These are phyloP conservation scores for Hirsutella thompsonii DNA, from an alignment of 2,329 filamentous ascomycete genomes.

Conservation along the genomic window DNA sequence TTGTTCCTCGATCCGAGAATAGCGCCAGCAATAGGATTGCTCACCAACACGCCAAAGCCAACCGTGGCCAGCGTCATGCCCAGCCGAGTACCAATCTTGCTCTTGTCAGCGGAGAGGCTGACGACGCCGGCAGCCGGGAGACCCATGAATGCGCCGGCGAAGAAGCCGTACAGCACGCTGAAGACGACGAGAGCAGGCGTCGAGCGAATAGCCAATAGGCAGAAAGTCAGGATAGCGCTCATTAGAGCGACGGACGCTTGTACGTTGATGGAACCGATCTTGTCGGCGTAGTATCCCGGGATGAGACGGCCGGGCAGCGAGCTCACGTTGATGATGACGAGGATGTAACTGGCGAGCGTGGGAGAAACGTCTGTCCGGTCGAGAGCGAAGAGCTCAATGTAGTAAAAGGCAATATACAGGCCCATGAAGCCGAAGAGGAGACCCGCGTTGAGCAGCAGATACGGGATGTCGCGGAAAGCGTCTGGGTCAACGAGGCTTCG, in stretches of 20 bases:
- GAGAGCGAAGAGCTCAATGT: constrained; percentile 29
- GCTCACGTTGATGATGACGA: constrained; percentile 37
- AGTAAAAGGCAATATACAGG: constrained; percentile 29
- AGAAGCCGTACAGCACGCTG: constrained; percentile 31
- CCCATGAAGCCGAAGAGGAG: constrained; percentile 20
- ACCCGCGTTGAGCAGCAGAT: constrained; percentile 16
- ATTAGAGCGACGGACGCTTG: constrained; percentile 21
- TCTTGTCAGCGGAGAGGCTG: constrained; percentile 25
- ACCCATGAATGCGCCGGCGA: constrained; percentile 29
- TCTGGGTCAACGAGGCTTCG: constrained; percentile 2
- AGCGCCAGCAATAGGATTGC: constrained; percentile 25
- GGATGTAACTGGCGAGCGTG: constrained; percentile 28
- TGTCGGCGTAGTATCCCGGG: constrained; percentile 29
- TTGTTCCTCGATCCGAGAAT: constrained; percentile 11
- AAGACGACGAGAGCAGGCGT: constrained; percentile 26
- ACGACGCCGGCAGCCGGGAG: constrained; percentile 28
- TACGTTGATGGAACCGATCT: constrained; percentile 26
- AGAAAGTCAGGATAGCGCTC: constrained; percentile 21
- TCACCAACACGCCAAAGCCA: constrained; percentile 21
- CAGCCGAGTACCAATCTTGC: constrained; percentile 27
- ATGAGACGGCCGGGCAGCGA: constrained; percentile 35
- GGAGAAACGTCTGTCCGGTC: constrained; percentile 15
- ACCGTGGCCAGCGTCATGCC: constrained; percentile 27
- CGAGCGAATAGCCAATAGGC: constrained; percentile 25
- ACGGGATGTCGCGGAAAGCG: constrained; percentile 12